Evolutionary conservation across 2,329 filamentous ascomycete species (phyloP).

Genomic region (Cladophialophora exuberans): DNA sequence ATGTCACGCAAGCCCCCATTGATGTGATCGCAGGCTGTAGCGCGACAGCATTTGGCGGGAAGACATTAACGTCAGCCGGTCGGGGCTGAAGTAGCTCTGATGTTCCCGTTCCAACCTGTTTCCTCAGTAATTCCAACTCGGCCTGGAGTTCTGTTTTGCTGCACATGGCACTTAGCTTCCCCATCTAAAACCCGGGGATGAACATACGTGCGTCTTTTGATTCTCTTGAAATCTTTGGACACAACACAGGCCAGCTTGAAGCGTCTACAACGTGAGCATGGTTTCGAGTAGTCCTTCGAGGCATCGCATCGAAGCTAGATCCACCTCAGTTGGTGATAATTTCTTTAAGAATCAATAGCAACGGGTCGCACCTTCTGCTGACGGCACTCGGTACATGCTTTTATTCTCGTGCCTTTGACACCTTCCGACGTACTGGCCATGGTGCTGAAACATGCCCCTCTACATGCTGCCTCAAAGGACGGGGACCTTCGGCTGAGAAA

Average conservation of each 20-base stretch:
- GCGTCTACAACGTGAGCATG: conserved; percentile 21
- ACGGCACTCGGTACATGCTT: conserved; percentile 68
- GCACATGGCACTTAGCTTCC: background rate
- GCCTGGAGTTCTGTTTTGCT: conserved; percentile 31
- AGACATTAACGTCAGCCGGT: background rate
- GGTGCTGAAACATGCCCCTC: background rate
- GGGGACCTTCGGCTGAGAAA: no score
- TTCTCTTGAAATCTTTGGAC: conserved; percentile 14
- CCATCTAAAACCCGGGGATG: background rate
- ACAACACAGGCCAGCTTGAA: conserved; percentile 16
- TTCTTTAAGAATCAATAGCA: no score
- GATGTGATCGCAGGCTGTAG: background rate
- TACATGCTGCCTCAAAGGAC: background rate
- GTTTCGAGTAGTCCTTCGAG: conserved; percentile 15
- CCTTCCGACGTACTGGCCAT: conserved; percentile 9
- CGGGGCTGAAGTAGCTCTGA: background rate
- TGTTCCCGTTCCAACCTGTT: conserved; percentile 3
- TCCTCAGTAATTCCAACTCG: conserved; percentile 14
- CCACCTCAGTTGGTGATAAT: background rate
- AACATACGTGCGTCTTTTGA: conserved; percentile 20
- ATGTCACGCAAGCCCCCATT: background rate
- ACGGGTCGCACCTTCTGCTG: conserved; percentile 63
- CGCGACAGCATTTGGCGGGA: background rate
- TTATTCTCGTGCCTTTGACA: conserved; percentile 18
- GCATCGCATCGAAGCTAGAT: conserved; percentile 23